Base-by-base conservation (phyloP, 805 yeast genomes). In the Ogataea henricii region DNA sequence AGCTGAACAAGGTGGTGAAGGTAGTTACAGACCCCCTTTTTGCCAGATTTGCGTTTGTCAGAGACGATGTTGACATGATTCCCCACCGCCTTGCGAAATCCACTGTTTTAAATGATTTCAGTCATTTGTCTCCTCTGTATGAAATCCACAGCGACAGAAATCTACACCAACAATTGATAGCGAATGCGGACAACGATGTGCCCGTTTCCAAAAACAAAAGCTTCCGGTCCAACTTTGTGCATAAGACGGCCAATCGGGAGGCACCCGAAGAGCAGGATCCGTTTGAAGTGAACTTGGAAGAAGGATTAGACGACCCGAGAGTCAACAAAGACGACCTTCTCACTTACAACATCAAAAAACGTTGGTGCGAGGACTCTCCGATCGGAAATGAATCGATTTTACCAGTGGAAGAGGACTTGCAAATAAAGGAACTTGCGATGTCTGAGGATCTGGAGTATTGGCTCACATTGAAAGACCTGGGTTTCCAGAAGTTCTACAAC, bases 41-140 rank as follows among this genome's bases (percentile, higher is more conserved):
- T 59, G 68, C 79, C 0, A 83, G 87, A 0, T 87, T 87, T 67
- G 83, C 82, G 0, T 81, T 87, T 39, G 66, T 87, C 13, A 76
- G 85, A 53, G 84, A 83, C 53, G 90, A 86, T 43, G 64, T 76
- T 9, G 83, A 78, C 52, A 57, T 67, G n/a, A 62, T 86, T 1
- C 87, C 88, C 0, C 69, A 83, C n/a, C 63, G 75, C 32, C 63
- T 84, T 13, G 68, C 68, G 9, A 67, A 69, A 42, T 76, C 80
- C 52, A 67, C 71, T 13, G 69, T 85, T 32, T 55, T 71, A 10
- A 64, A 66, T 27, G 90, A 87, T 56, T 70, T 87, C 56, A 74
- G 74, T 7, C 68, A 69, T 35, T 66, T 84, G 34, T 82, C 88
- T 5, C 81, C 83, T 0, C 53, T 80, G 12, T 41, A 43, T 6